Conservation (phyloP, 352 stramenopile genomes). For the Blastocystis sp. region DNA sequence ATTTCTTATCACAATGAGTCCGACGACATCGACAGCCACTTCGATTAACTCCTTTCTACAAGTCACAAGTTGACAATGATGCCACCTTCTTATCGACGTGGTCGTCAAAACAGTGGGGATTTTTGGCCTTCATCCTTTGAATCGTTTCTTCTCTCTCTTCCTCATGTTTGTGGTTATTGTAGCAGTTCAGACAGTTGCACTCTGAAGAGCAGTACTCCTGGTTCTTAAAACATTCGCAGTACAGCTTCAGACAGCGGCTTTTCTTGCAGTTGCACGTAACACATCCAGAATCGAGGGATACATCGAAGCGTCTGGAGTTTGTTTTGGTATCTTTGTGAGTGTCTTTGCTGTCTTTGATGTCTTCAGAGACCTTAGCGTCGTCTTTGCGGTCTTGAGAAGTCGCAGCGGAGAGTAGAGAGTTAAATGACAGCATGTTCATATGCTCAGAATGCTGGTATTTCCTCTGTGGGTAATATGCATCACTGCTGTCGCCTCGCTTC, state of each 20-base stretch:
- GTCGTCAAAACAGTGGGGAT: conserved; percentile 49
- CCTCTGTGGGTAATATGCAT: not conserved
- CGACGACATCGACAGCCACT: conserved; percentile 81
- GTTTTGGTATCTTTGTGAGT: not conserved
- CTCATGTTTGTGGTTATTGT: conserved; percentile 72
- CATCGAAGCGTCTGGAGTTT: not conserved
- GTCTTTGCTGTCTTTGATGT: not conserved
- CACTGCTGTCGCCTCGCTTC: conserved; percentile 21
- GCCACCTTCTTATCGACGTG: conserved; percentile 24
- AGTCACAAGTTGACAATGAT: not conserved
- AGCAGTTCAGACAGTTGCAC: conserved; percentile 76
- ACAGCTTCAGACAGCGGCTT: conserved; percentile 92
- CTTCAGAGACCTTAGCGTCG: not conserved
- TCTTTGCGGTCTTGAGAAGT: not conserved
- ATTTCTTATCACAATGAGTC: conserved; percentile 81
- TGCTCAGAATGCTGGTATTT: not conserved
- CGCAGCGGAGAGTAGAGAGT: not conserved
- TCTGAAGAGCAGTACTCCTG: conserved; percentile 77
- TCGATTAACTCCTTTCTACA: conserved; percentile 68
- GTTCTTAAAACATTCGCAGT: conserved; percentile 92
- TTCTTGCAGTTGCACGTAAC: conserved; percentile 86
- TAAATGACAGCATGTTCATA: not conserved
- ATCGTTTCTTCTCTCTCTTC: conserved; percentile 74
- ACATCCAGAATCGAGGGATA: not conserved
- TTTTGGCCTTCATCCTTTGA: conserved; percentile 64